Evolutionary conservation across 345 rosid genomes (phyloP), one percentile per base, ranked within the genome.

Genomic region (Lepidium sativum): DNA sequence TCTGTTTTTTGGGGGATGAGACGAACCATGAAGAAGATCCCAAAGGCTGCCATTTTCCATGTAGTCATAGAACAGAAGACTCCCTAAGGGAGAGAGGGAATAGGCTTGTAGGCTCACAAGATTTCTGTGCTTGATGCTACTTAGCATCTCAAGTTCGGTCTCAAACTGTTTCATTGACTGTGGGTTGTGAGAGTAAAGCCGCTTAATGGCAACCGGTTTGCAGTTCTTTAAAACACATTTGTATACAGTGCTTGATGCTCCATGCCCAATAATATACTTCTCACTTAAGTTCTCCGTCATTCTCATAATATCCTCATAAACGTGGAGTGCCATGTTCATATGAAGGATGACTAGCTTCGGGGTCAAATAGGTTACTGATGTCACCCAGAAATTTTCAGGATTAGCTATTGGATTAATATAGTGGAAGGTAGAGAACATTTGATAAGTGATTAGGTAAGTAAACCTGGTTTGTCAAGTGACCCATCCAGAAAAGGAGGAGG

Each of bases 11-110:
- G 39, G 35, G 45, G 2, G 9, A 54, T 52, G 42, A 45, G 71
- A 63, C 82, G 63, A 54, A 87, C 99, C 95, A 42, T 94, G 99
- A 65, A 90, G 95, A 45, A 85, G 82, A 82, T 90, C 99, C 95
- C 95, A 90, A 50, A 94, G 96, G 74, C 97, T 94, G 56, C 99
- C 99, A 73, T 85, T 94, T 25, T 94, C 99, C 97, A 94, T 88
- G 59, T 84, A 94, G 69, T 94, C 99, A 48, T 94, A 94, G 80
- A 94, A 94, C 21, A 94, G 88, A 72, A 94, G 96, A 71, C 89
- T 85, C 13, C 97, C 96, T 3, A 77, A 76, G 27, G 85, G 79
- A 13, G 99, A 90, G 21, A 94, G 67, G 1, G 99, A 86, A 70
- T 85, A 94, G 33, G 89, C 97, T 80, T 90, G 97, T 18, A 94